A percentile compares a stretch with the other conserved stretches of the same genome.
Evolutionary conservation across 345 rosid genomes (phyloP).

Genomic region (Citrus mangshanensis): DNA sequence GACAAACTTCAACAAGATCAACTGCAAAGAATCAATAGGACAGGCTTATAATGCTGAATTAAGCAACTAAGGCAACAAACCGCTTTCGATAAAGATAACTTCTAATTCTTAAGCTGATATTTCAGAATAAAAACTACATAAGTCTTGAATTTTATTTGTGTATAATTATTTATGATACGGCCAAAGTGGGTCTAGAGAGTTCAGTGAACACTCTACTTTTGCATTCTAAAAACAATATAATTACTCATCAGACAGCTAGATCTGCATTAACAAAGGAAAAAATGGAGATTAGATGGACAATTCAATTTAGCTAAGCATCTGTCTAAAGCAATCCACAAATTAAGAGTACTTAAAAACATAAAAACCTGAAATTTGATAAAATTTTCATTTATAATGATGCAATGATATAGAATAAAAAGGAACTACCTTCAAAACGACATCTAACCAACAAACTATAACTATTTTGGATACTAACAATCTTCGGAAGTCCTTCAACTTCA

Average conservation of each 20-base stretch:
- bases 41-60: neutral
- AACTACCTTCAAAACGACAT: slow-evolving; percentile 60
- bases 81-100: neutral
- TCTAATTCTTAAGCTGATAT: too few species aligned
- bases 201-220: neutral
- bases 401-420: slow-evolving; percentile 2
- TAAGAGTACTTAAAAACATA: neutral
- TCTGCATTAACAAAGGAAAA: neutral
- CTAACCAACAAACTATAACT: slow-evolving; percentile 75
- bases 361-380: neutral
- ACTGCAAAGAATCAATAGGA: slow-evolving; percentile 37
- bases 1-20: slow-evolving; percentile 91
- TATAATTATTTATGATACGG: neutral
- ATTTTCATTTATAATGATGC: neutral
- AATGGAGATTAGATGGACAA: neutral
- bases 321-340: neutral
- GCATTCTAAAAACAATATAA: neutral
- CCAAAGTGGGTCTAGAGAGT: neutral
- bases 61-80: neutral
- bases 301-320: neutral
- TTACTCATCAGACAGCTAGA: neutral
- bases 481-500: slow-evolving; percentile 74
- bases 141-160: neutral
- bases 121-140: neutral
- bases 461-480: slow-evolving; percentile 92